Conservation (phyloP, 768 basidiomycete genomes). For the Rhodotorula kratochvilovae region DNA sequence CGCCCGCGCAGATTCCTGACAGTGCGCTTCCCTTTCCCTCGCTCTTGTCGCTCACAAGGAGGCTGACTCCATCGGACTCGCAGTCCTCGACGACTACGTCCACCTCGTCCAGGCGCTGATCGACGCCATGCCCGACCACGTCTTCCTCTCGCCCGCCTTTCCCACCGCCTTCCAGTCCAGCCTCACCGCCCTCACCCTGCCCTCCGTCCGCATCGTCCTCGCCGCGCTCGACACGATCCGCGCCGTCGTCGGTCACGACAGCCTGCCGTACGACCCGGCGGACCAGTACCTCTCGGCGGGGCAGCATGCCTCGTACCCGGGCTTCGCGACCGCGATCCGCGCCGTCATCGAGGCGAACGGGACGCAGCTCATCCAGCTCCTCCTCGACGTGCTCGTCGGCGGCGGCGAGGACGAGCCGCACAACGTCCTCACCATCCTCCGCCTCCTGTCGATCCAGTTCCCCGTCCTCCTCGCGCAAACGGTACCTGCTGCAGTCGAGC, state of each 20-base stretch:
- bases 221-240: conserved; percentile 74
- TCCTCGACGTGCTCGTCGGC: conserved; percentile 64
- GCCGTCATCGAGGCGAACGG: conserved; percentile 52
- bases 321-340: conserved; percentile 54
- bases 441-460: conserved; percentile 65
- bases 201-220: conserved; percentile 76
- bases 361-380: conserved; percentile 64
- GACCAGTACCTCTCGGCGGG: conserved; percentile 12
- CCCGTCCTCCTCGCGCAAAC: conserved; percentile 64
- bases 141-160: conserved; percentile 74
- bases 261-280: conserved; percentile 48
- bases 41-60: neutral
- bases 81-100: conserved; percentile 91
- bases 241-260: conserved; percentile 68
- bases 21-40: conserved; percentile 55
- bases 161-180: conserved; percentile 69
- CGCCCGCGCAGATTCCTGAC: conserved; percentile 75
- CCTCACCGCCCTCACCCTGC: conserved; percentile 73
- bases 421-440: conserved; percentile 70
- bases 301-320: conserved; percentile 11
- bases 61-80: neutral
- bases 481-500: conserved; percentile 67
- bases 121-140: conserved; percentile 64
- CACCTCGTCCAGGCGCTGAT: conserved; percentile 70
- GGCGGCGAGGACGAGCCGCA: conserved; percentile 81